A percentile compares a stretch with the other conserved stretches of the same genome.
phyloP scores from a whole-genome alignment of 306 rosid genomes.

The Cucumis hystrix region DNA sequence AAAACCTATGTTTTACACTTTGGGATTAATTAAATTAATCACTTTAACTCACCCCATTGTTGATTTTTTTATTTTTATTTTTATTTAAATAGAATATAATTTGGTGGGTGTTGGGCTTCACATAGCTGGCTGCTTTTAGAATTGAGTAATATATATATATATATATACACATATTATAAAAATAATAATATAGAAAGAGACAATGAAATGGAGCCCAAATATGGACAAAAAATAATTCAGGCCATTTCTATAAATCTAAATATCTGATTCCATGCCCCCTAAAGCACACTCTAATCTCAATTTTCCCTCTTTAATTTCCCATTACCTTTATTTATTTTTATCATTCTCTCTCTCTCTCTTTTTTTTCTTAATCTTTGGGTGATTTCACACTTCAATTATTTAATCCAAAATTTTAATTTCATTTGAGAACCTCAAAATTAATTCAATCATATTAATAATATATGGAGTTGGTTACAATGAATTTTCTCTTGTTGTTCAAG shows the following conservation, averaged over 20 bases:
- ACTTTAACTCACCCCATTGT: background rate
- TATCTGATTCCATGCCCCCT: background rate
- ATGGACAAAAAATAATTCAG: slow-evolving; percentile 3
- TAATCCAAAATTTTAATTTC: too few relatives aligned
- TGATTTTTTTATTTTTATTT: background rate
- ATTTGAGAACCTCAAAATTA: too few relatives aligned
- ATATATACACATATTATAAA: too few relatives aligned
- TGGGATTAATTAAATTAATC: background rate
- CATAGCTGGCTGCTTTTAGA: background rate
- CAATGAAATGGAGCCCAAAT: slow-evolving; percentile 2
- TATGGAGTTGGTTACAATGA: too few relatives aligned
- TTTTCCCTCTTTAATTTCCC: background rate
- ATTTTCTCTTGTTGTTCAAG: too few relatives aligned
- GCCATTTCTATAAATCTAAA: background rate
- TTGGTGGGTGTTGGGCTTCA: background rate
- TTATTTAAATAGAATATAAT: background rate
- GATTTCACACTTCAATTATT: background rate
- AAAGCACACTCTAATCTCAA: slow-evolving; percentile 4
- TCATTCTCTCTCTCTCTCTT: background rate
- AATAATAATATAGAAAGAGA: background rate
- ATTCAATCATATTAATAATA: too few relatives aligned
- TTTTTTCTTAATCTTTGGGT: background rate
- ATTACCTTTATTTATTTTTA: background rate
- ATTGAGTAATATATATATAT: background rate
- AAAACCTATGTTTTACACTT: background rate